These are phyloP conservation scores for Corylus heterophylla DNA, from an alignment of 306 rosid genomes.

Conservation along the genomic window DNA sequence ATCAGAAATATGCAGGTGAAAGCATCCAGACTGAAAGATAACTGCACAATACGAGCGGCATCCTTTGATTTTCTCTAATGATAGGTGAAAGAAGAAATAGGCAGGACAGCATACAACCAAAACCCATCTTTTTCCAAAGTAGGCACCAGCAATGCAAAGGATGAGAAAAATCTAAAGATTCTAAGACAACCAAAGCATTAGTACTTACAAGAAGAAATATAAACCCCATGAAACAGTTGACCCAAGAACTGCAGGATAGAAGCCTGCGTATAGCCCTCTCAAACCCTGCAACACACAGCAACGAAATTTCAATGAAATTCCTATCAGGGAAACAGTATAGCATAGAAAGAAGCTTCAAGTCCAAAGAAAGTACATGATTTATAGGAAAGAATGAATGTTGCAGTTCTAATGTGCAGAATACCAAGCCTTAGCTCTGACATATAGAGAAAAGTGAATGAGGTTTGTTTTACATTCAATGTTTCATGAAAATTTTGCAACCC, in stretches of 20 bases:
- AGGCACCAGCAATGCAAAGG: constrained; percentile 9
- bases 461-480: too few relatives aligned
- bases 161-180: constrained; percentile 14
- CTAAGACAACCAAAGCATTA: constrained; percentile 15
- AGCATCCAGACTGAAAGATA: background rate
- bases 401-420: background rate
- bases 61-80: background rate
- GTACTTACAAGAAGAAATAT: constrained; percentile 90
- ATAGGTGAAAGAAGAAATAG: too few relatives aligned
- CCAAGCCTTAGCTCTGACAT: background rate
- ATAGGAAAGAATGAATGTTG: background rate
- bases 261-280: constrained; percentile 91
- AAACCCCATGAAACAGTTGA: constrained; percentile 87
- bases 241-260: constrained; percentile 89
- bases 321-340: background rate
- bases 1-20: background rate
- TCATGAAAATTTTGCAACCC: background rate
- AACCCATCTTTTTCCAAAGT: background rate
- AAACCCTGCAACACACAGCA: constrained; percentile 60
- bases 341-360: background rate
- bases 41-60: background rate
- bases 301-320: constrained; percentile 16
- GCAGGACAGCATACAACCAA: too few relatives aligned
- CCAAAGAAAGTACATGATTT: background rate
- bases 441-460: background rate